Conservation (phyloP, 257 asterid genomes). For the Scutellaria barbata region DNA sequence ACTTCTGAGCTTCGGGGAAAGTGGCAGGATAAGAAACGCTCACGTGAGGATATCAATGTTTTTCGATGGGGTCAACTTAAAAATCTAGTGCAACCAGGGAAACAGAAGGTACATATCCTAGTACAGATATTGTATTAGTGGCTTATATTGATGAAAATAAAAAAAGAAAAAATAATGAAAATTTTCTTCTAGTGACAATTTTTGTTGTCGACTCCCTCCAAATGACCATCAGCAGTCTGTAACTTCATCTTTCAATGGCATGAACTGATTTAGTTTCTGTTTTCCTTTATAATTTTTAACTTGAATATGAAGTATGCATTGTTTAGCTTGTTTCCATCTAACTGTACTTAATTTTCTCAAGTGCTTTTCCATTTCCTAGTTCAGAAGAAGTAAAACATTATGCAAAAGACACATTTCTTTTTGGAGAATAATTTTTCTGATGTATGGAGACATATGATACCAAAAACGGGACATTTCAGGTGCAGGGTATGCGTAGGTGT, state of each 20-base stretch:
- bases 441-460: background rate
- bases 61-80: slow-evolving; percentile 78
- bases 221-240: slow-evolving; percentile 1
- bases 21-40: slow-evolving; percentile 74
- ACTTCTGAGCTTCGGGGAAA: slow-evolving; percentile 76
- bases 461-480: slow-evolving; percentile 43
- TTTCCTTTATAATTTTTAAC: background rate
- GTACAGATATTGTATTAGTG: background rate
- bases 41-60: slow-evolving; percentile 72
- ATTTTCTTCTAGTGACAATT: slow-evolving; percentile 16
- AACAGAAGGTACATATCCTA: slow-evolving; percentile 68
- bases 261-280: slow-evolving; percentile 5
- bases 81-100: slow-evolving; percentile 65
- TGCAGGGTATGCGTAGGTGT: slow-evolving; percentile 69
- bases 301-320: background rate
- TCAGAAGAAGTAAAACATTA: slow-evolving; percentile 1
- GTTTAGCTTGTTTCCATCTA: background rate
- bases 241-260: slow-evolving; percentile 7
- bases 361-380: slow-evolving; percentile 4
- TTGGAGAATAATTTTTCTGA: background rate
- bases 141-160: background rate
- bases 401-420: slow-evolving; percentile 1
- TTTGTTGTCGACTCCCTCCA: slow-evolving; percentile 1
- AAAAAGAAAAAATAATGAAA: background rate
- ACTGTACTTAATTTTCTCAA: slow-evolving; percentile 1